Evolutionary conservation across 2,329 filamentous ascomycete species (phyloP).

Genomic region (Fusarium camptoceras): DNA sequence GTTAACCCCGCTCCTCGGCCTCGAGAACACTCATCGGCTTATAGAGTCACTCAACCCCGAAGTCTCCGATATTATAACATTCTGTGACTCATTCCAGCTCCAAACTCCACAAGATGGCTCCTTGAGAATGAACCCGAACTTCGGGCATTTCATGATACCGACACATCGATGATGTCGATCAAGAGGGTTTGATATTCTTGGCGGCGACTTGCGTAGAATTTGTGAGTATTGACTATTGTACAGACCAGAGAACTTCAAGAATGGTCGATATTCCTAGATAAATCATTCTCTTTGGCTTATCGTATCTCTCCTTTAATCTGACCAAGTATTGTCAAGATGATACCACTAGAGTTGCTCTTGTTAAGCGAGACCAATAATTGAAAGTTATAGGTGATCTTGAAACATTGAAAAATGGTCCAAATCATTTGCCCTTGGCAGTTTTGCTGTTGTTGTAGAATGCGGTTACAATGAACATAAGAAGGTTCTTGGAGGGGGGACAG

Average conservation of each 20-base stretch:
- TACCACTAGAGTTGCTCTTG: background rate
- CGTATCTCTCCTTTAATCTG: background rate
- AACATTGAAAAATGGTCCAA: background rate
- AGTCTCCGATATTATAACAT: background rate
- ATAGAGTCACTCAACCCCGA: background rate
- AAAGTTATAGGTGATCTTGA: background rate
- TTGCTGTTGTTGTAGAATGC: background rate
- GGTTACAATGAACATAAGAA: background rate
- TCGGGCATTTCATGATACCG: background rate
- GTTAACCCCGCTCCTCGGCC: conserved; percentile 29
- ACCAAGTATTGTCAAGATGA: background rate
- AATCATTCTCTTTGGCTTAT: rapidly evolving
- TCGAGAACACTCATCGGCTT: background rate
- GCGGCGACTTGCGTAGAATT: too few relatives aligned
- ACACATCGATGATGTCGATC: background rate
- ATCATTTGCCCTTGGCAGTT: background rate
- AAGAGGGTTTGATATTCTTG: background rate
- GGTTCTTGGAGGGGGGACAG: background rate
- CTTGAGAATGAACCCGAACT: background rate
- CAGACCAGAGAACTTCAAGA: too few relatives aligned
- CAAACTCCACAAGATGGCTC: background rate
- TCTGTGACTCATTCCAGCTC: background rate
- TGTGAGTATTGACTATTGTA: background rate
- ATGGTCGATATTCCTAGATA: background rate
- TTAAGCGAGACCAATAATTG: background rate